Evolutionary conservation across 768 basidiomycete species (phyloP).

Genomic region (Macrocybe gigantea): DNA sequence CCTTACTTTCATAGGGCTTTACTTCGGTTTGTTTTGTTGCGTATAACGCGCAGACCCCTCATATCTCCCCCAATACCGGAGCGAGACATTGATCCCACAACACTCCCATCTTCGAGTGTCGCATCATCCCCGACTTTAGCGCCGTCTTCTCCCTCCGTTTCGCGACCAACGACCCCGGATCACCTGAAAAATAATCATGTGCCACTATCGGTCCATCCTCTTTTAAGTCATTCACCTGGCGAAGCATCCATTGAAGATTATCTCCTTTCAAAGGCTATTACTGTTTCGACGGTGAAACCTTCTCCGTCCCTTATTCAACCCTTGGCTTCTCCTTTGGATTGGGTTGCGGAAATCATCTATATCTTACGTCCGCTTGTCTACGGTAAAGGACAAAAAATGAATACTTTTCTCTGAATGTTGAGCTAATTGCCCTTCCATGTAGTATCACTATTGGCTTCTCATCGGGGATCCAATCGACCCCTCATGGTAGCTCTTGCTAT

Average conservation of each 20-base stretch:
- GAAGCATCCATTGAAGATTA: conserved; percentile 70
- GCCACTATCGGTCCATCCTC: conserved; percentile 57
- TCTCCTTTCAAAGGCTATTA: conserved; percentile 76
- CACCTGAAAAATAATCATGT: conserved; percentile 78
- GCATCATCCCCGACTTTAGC: conserved; percentile 56
- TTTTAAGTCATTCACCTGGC: conserved; percentile 44
- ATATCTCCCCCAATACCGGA: conserved; percentile 78
- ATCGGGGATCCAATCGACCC: conserved; percentile 53
- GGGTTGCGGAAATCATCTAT: conserved; percentile 69
- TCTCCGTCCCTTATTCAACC: conserved; percentile 61
- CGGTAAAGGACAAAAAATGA: conserved; percentile 37
- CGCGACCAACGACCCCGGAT: conserved; percentile 62
- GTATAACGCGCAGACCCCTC: conserved; percentile 71
- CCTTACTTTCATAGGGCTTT: conserved; percentile 45
- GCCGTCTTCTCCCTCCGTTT: conserved; percentile 50
- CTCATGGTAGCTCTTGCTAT: conserved; percentile 59
- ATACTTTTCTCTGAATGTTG: conserved; percentile 5
- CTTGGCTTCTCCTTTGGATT: conserved; percentile 61
- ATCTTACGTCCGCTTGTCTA: conserved; percentile 72
- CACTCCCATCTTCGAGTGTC: conserved; percentile 47
- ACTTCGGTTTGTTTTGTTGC: conserved; percentile 69
- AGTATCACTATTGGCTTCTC: conserved; percentile 38
- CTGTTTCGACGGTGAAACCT: conserved; percentile 64
- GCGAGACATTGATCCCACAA: conserved; percentile 78
- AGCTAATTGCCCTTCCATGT: conserved; percentile 7